Percentiles rank a stretch among this genome's conserved stretches.
Evolutionary conservation across 2,329 filamentous ascomycete species (phyloP).

Genomic region (Sporothrix luriei): DNA sequence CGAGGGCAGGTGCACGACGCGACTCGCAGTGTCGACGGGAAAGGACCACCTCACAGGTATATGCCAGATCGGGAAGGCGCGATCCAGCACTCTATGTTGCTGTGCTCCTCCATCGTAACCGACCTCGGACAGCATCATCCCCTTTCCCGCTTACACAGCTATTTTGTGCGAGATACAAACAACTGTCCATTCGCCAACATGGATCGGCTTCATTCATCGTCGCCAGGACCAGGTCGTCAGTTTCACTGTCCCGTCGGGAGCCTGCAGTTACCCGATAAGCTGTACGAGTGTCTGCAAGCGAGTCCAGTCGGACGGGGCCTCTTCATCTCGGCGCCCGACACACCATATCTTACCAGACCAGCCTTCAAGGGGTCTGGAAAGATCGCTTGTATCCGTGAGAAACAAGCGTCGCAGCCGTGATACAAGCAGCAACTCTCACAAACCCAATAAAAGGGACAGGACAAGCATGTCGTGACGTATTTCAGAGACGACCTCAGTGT

Average conservation of each 20-base stretch:
- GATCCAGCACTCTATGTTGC: constrained; percentile 10
- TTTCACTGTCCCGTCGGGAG: not conserved
- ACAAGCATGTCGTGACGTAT: not conserved
- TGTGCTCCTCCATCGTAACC: not conserved
- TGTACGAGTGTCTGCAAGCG: not conserved
- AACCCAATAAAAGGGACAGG: not conserved
- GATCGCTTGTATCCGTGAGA: not conserved
- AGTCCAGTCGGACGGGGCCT: not conserved
- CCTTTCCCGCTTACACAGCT: not conserved
- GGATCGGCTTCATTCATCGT: not conserved
- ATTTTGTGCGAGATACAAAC: too few species aligned
- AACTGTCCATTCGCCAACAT: not conserved
- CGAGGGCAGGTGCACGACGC: constrained; percentile 8
- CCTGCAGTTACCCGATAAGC: constrained; percentile 2
- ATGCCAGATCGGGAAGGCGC: constrained; percentile 29
- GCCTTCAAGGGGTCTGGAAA: not conserved
- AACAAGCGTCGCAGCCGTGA: not conserved
- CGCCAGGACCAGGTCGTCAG: not conserved
- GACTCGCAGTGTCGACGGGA: not conserved
- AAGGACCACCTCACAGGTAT: constrained; percentile 24
- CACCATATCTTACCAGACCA: not conserved
- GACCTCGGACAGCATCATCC: not conserved
- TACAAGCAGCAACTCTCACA: not conserved
- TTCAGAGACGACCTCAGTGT: not conserved
- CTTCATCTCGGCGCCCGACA: not conserved